Evolutionary conservation across 2,329 filamentous ascomycete species (phyloP), one percentile per base, ranked within the genome.

Genomic region (Hymenoscyphus scutula): DNA sequence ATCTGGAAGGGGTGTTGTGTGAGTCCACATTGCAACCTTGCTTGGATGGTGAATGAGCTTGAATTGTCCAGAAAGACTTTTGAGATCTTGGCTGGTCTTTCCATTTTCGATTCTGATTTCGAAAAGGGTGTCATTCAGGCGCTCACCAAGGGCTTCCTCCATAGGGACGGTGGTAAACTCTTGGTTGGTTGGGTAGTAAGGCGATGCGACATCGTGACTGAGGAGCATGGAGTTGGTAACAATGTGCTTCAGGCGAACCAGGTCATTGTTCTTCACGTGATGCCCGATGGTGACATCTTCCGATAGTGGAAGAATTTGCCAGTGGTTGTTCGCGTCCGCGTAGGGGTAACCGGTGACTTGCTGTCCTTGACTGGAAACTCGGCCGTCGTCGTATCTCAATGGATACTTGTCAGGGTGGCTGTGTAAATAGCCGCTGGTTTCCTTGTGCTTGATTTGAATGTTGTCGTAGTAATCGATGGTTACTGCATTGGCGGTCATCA

Each of bases 11-110:
- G 95, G 91, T 64, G 88, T 95, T 38, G 90, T 90, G 77, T 98
- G 94, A 30, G 95, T 99, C 95, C 95, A 99, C 94, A 99, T 96
- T 68, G 95, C 94, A 58, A 99, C 95, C 76, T 96, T 96, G 76
- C 92, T 96, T 7, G 94, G 92, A 73, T 90, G 87, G 77, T 99
- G 95, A 70, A 99, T 86, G 64, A 99, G 84, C 80, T 97, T 98
- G 85, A 99, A 97, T 78, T 97, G 90, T 65, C 92, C 89, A 10
- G 94, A 88, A 74, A 97, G 85, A 65, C 90, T 94, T 81, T 92
- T 94, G 81, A 98, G 96, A 62, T 94, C 88, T 73, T 94, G 89
- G 29, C 83, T 82, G 53, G 82, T 74, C 78, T 97, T 97, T 72
- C 88, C 91, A 67, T 90, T 86, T 74, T 98, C 95, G 66, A 98